Evolutionary conservation across 164 flowering plant genomes (phyloP), one percentile per base, ranked within the genome.

Genomic region (Vitis rotundifolia): DNA sequence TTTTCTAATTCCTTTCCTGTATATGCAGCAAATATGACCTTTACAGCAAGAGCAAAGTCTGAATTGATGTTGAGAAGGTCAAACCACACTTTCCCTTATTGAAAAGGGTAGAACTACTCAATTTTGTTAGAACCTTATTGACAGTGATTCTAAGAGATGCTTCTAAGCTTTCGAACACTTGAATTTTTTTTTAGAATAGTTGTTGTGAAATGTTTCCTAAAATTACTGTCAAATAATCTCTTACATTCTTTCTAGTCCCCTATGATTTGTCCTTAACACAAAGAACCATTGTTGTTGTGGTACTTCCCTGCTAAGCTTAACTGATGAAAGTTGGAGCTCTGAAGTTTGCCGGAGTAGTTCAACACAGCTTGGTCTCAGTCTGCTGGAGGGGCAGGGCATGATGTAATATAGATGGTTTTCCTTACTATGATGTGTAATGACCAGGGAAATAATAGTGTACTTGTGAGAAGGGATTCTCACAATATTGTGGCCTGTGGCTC

Each of bases 41-140:
- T 11, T 81, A 83, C 74, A 83, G 87, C 71, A 83, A 83, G 84
- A 83, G 84, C 80, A 83, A 83, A 66, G 81, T 79, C 11, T 63
- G 81, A 16, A 53, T 83, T n/a, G 81, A 83, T 68, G 82, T 81
- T 1, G 81, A 83, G 54, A 73, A 79, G 67, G 87, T 81, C 49
- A 81, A 81, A 71, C 87, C 84, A 19, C 81, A 79, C 70, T 77
- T 11, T 77, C 84, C 31, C 81, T 79, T 52, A 75, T 77, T 65
- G 75, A 77, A 47, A 83, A 83, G 84, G 87, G 80, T n/a, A 73
- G 19, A 4, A 29, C 8, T 16, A 47, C 19, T 22, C 26, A 22
- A 22, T 22, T 22, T 22, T 22, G 26, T 22, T 22, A 22, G 26
- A 22, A 22, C 26, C 26, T 2, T 0, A 1, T 22, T 22, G 2